Evolutionary conservation across 805 yeast genomes (phyloP), one percentile per base, ranked within the genome.

Genomic region (Yarrowia osloensis): DNA sequence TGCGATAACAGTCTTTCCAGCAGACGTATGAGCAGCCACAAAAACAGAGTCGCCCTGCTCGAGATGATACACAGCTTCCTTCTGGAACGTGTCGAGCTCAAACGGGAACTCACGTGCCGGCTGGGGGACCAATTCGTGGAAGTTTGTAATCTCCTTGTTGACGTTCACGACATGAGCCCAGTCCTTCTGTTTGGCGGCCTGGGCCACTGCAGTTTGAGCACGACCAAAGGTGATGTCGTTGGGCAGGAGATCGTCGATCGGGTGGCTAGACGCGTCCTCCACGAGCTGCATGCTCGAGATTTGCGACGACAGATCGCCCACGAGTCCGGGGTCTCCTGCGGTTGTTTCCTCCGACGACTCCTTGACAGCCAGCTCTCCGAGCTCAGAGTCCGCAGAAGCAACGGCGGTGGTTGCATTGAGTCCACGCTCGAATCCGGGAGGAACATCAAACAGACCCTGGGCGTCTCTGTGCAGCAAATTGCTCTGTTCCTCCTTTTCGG

Each of bases 1-100:
- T 0, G 99, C 99, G 28, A 95, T 97, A 3, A 94, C 99, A 0
- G 99, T 94, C 74, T 94, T 94, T 78, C 99, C 99, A 0, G 99
- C 99, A 3, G 98, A 94, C 0, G 99, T 94, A 77, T 94, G 99
- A 0, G 99, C 99, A 3, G 98, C 98, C 2, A 95, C 97, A 78
- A 95, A 95, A 3, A 95, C 99, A 8, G 98, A 94, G 74, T 95
- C 99, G 42, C 98, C 98, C 77, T 92, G 97, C 74, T 95, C 99
- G 69, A 95, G 81, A 77, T 93, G 98, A 74, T 90, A 95, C 0
- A 95, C 89, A 0, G 99, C 99, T 78, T 95, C 98, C 74, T 95
- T 92, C 76, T 95, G 99, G 78, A 95, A 95, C 37, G 89, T 88
- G 78, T 95, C 99, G 55, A 95, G 81, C 75, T 92, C 94, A 74